Evolutionary conservation across 2,329 filamentous ascomycete genomes (phyloP).

Genomic region (Pezicula neosporulosa): DNA sequence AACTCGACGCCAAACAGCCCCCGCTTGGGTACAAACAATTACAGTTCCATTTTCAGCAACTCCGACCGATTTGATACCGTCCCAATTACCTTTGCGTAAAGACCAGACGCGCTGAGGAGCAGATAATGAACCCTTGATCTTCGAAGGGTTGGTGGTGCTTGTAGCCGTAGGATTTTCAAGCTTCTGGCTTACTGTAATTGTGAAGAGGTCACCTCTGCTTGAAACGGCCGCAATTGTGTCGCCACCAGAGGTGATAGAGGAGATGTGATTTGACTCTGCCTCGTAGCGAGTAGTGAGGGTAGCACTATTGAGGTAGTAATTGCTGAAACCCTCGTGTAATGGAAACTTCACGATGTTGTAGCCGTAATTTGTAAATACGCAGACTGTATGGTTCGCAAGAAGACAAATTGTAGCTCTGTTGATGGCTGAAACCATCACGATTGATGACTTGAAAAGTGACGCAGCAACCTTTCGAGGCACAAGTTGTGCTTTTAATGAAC

Average conservation of each 20-base stretch:
- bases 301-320: constrained; percentile 63
- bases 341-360: constrained; percentile 90
- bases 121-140: constrained; percentile 81
- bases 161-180: constrained; percentile 58
- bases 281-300: constrained; percentile 66
- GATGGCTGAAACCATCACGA: constrained; percentile 80
- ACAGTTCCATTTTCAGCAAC: constrained; percentile 93
- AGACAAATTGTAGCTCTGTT: constrained; percentile 85
- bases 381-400: constrained; percentile 83
- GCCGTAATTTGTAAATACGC: constrained; percentile 92
- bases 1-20: constrained; percentile 88
- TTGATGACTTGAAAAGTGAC: constrained; percentile 69
- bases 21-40: constrained; percentile 88
- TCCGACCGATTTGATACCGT: constrained; percentile 80
- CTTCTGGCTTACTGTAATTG: constrained; percentile 70
- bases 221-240: constrained; percentile 91
- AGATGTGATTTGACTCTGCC: constrained; percentile 62
- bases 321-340: constrained; percentile 65
- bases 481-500: constrained; percentile 80
- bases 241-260: constrained; percentile 76
- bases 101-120: constrained; percentile 83
- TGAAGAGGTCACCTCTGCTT: constrained; percentile 81
- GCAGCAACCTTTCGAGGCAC: constrained; percentile 85
- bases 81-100: constrained; percentile 62
- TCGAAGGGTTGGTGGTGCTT: constrained; percentile 89